A percentile compares a stretch with the other conserved stretches of the same genome.
These are phyloP conservation scores for Piper longum DNA, from an alignment of 164 flowering plant genomes.

Conservation along the genomic window DNA sequence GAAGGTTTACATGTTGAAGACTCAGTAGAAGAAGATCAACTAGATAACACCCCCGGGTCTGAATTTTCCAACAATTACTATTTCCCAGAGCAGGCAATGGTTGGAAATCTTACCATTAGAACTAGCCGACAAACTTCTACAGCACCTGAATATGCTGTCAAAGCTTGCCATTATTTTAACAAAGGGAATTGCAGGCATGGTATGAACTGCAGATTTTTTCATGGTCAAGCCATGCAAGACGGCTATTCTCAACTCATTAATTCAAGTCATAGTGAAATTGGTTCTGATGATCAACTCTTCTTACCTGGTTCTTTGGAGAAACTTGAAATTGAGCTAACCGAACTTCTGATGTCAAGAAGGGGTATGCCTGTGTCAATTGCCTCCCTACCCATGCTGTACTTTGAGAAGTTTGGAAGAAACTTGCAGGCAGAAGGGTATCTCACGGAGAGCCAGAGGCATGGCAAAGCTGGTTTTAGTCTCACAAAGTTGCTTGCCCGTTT, in stretches of 20 bases:
- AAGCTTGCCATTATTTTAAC: conserved; percentile 56
- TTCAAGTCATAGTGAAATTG: conserved; percentile 16
- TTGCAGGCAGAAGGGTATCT: conserved; percentile 85
- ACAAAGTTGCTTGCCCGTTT: conserved; percentile 80
- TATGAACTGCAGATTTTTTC: conserved; percentile 56
- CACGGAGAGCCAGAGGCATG: conserved; percentile 92
- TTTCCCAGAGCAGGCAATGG: conserved; percentile 28
- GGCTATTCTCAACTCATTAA: conserved; percentile 26
- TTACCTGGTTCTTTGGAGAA: conserved; percentile 61
- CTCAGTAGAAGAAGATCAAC: conserved; percentile 37
- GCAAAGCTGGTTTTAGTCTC: conserved; percentile 74
- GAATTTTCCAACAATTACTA: conserved; percentile 20
- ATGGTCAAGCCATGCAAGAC: conserved; percentile 33
- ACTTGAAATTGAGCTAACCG: conserved; percentile 57
- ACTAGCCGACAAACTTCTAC: conserved; percentile 21
- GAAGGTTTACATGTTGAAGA: conserved; percentile 28
- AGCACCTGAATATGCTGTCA: conserved; percentile 29
- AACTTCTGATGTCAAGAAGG: conserved; percentile 52
- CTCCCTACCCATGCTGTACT: conserved; percentile 66
- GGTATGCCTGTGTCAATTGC: conserved; percentile 81
- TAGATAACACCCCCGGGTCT: conserved; percentile 19
- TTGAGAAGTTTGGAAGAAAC: conserved; percentile 55
- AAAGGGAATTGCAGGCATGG: conserved; percentile 86
- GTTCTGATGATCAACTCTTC: conserved; percentile 36
- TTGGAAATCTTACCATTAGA: conserved; percentile 16